Evolutionary conservation across 73 alveolate species (phyloP), one percentile per base, ranked within the genome.

Genomic region (Stentor coeruleus): DNA sequence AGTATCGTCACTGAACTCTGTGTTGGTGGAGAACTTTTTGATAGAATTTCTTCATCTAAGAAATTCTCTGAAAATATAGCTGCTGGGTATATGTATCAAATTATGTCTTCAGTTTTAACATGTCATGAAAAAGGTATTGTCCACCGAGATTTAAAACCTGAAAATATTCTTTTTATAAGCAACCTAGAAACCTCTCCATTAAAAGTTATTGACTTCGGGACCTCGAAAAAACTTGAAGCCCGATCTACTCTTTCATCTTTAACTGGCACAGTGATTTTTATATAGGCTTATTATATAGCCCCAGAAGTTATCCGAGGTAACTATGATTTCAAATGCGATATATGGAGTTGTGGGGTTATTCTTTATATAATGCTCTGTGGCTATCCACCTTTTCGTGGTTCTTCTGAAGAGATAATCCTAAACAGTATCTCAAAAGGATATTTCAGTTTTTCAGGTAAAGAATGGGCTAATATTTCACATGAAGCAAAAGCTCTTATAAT

Each of bases 121-220:
- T 94, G 96, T 85, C 98, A 94, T 90, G 74, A 82, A 80, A 91
- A 84, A 83, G 55, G 86, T 59, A 91, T 94, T 14, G 91, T 94
- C 77, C 98, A 94, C 82, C 79, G 79, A 20, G 79, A 66, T 33
- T 33, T 66, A 66, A 66, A 66, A 2, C 79, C 79, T 26, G 79
- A 66, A 66, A 66, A 66, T 33, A 66, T 66, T 0, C 37, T 66
- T 1, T 77, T 88, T 59, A 31, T 66, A 40, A 40, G 33, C n/a
- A 31, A 66, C n/a, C 49, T 14, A 20, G 79, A 31, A 26, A 20
- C 42, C 11, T 33, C 33, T 26, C n/a, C 20, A 14, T 28, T 66
- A 66, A 95, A 95, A 89, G 83, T 95, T 84, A 91, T 91, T n/a
- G 99, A 95, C 87, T 95, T 95, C 85, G 98, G 99, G 15, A 85